phyloP scores from a whole-genome alignment of 2,329 filamentous ascomycete genomes.

The Dendryphion nanum region DNA sequence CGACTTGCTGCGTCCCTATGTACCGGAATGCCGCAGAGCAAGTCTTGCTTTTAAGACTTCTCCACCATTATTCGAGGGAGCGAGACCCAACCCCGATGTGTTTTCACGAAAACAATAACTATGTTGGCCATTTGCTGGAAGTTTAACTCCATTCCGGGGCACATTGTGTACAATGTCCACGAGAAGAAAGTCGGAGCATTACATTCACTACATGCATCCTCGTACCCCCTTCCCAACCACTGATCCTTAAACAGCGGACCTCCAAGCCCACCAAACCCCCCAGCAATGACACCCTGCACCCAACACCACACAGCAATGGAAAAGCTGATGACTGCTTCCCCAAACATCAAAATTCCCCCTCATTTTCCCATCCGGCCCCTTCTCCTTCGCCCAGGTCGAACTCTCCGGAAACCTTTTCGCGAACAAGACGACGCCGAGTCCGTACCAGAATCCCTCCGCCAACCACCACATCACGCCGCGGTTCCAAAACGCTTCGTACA shows the following conservation, averaged over 20 bases:
- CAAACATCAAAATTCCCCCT: constrained; percentile 14
- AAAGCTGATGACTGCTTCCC: constrained; percentile 20
- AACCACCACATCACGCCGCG: constrained; percentile 20
- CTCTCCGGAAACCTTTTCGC: constrained; percentile 15
- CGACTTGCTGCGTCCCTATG: too few relatives aligned
- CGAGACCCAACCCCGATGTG: too few relatives aligned
- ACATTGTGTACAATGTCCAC: too few relatives aligned
- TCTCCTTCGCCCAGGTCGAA: constrained; percentile 6
- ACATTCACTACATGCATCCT: too few relatives aligned
- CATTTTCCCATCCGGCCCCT: not conserved
- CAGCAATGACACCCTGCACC: constrained; percentile 21
- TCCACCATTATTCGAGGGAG: too few relatives aligned
- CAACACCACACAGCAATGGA: constrained; percentile 18
- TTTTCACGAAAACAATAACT: too few relatives aligned
- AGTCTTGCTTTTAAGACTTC: too few relatives aligned
- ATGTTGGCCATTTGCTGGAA: too few relatives aligned
- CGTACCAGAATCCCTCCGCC: constrained; percentile 20
- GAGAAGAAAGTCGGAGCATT: too few relatives aligned
- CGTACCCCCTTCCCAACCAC: not conserved
- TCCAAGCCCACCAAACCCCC: constrained; percentile 22
- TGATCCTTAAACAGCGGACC: constrained; percentile 4
- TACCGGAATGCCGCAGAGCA: too few relatives aligned
- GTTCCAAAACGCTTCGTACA: constrained; percentile 8
- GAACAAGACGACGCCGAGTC: constrained; percentile 18
- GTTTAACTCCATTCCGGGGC: too few relatives aligned